Percentiles rank a stretch among this genome's conserved stretches.
Evolutionary conservation across 306 rosid genomes (phyloP).

Genomic region (Delonix regia): DNA sequence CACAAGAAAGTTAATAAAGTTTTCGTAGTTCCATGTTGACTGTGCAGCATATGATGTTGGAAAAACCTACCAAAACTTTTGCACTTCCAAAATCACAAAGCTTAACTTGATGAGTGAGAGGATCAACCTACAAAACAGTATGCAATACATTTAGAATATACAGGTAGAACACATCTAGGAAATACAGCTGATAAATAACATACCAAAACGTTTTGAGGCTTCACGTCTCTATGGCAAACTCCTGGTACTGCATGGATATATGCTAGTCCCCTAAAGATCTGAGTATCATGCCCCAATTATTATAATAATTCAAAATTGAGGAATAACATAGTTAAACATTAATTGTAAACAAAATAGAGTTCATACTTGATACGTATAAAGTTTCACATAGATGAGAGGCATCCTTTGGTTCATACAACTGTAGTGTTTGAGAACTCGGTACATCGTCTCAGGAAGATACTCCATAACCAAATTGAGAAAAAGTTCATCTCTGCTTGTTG

Average conservation of each 20-base stretch:
- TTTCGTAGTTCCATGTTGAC: neutral
- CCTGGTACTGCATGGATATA: slow-evolving; percentile 79
- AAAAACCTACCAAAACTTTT: slow-evolving; percentile 69
- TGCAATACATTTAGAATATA: slow-evolving; percentile 18
- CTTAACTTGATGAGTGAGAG: slow-evolving; percentile 88
- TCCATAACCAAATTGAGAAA: slow-evolving; percentile 88
- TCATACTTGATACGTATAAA: slow-evolving; percentile 85
- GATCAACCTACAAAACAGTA: slow-evolving; percentile 66
- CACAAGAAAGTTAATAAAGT: neutral
- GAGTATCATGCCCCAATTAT: slow-evolving; percentile 30
- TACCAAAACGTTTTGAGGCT: slow-evolving; percentile 91
- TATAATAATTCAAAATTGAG: slow-evolving; percentile 5
- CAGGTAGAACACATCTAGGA: neutral
- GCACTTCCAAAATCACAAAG: slow-evolving; percentile 96
- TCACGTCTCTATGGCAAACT: slow-evolving; percentile 90
- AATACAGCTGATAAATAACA: slow-evolving; percentile 27
- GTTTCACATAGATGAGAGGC: slow-evolving; percentile 86
- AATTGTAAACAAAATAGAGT: neutral
- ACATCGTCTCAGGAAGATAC: slow-evolving; percentile 81
- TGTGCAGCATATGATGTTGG: neutral
- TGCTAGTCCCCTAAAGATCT: slow-evolving; percentile 90
- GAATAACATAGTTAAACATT: neutral
- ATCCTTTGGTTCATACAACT: slow-evolving; percentile 73
- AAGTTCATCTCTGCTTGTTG: slow-evolving; percentile 79
- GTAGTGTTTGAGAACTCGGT: slow-evolving; percentile 76